phyloP scores from a whole-genome alignment of 1,284 basidiomycete genomes.

The Bjerkandera adusta region DNA sequence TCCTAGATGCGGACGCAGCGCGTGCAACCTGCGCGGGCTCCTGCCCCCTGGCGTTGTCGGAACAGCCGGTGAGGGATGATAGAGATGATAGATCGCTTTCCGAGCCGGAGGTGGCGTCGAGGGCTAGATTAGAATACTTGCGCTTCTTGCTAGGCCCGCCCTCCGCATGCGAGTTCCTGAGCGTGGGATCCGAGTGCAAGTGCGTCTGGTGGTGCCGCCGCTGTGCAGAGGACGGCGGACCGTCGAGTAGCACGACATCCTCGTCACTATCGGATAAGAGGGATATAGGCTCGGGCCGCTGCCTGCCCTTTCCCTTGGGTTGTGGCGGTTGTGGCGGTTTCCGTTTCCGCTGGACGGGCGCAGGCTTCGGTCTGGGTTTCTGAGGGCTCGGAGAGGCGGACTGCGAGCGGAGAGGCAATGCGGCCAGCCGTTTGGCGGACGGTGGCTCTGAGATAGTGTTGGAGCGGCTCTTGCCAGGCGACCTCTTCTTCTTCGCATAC shows the following conservation, averaged over 20 bases:
- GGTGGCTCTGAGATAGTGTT: too few relatives aligned
- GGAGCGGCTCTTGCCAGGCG: too few relatives aligned
- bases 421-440: neutral
- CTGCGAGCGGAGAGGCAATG: too few relatives aligned
- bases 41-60: too few relatives aligned
- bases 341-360: neutral
- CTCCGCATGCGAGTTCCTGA: too few relatives aligned
- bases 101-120: neutral
- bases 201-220: too few relatives aligned
- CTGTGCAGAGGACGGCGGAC: neutral
- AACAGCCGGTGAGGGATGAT: slow-evolving; percentile 17
- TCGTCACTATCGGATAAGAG: neutral
- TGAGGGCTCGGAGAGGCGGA: too few relatives aligned
- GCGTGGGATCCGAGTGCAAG: too few relatives aligned
- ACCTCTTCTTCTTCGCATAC: slow-evolving; percentile 7
- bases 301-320: too few relatives aligned
- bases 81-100: slow-evolving; percentile 9
- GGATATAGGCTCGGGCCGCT: too few relatives aligned
- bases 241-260: neutral
- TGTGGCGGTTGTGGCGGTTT: neutral
- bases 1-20: neutral
- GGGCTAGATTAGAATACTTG: neutral
- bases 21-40: neutral
- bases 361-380: too few relatives aligned
- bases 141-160: slow-evolving; percentile 1